phyloP scores from a whole-genome alignment of 2,329 filamentous ascomycete genomes.

The Colletotrichum orchidophilum region DNA sequence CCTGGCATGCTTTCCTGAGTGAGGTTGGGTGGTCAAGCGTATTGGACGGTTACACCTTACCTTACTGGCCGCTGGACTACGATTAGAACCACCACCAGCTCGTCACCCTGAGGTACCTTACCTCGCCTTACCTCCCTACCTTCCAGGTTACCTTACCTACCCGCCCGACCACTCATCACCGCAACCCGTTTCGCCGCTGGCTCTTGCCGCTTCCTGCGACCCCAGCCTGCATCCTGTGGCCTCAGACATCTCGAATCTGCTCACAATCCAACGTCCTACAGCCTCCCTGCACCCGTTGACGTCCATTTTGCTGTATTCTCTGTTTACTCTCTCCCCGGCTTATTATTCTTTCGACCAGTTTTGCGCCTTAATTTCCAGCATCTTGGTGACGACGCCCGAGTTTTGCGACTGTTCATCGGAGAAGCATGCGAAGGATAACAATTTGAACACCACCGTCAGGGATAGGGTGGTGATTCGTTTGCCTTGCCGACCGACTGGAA shows the following conservation, averaged over 20 bases:
- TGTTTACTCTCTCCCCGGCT: neutral
- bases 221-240: neutral
- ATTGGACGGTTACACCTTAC: neutral
- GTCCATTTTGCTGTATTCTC: neutral
- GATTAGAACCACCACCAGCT: neutral
- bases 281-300: neutral
- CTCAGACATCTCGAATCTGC: conserved; percentile 3
- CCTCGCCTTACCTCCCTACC: neutral
- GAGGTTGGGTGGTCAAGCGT: neutral
- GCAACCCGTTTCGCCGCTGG: neutral
- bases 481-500: neutral
- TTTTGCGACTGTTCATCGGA: conserved; percentile 12
- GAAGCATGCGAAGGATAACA: conserved; percentile 30
- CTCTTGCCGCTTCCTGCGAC: neutral
- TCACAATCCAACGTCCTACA: conserved; percentile 7
- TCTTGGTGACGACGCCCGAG: neutral
- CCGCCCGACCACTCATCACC: neutral
- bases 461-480: conserved; percentile 33
- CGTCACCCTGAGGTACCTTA: neutral
- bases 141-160: neutral
- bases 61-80: neutral
- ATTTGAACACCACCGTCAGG: conserved; percentile 22
- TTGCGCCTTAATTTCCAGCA: neutral
- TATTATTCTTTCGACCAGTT: conserved; percentile 7
- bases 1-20: neutral